A percentile compares a stretch with the other conserved stretches of the same genome.
Evolutionary conservation across 2,329 filamentous ascomycete genomes (phyloP).

Genomic region (Teratosphaeria pseudoeucalypti): DNA sequence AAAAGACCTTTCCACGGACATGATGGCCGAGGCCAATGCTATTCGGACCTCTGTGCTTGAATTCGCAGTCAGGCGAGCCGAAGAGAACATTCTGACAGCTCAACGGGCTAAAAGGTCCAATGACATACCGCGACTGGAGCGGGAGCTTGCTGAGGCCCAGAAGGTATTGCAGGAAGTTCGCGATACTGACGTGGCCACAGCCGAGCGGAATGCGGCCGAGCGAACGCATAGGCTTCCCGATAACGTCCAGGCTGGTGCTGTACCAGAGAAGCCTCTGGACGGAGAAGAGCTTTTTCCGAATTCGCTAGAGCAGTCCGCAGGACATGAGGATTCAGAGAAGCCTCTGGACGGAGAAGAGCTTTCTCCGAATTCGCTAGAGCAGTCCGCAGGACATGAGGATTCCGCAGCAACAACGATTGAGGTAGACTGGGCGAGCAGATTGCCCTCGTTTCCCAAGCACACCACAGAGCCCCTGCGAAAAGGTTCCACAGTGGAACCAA

Average conservation of each 20-base stretch:
- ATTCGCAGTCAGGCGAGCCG: background rate
- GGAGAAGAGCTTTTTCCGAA: too few species aligned
- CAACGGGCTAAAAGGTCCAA: background rate
- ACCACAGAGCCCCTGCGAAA: background rate
- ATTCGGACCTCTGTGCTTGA: background rate
- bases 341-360: too few species aligned
- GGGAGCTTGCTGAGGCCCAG: background rate
- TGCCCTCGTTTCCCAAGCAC: background rate
- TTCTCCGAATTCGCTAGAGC: background rate
- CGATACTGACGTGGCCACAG: background rate
- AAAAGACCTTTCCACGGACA: background rate
- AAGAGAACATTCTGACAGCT: background rate
- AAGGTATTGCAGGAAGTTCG: background rate
- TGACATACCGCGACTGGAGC: background rate
- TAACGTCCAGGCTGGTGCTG: background rate
- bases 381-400: background rate
- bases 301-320: background rate
- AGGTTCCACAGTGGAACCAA: background rate
- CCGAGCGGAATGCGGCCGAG: background rate
- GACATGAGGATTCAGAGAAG: background rate
- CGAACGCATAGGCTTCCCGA: background rate
- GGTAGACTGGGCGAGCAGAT: background rate
- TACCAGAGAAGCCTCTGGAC: too few species aligned
- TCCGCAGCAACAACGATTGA: background rate
- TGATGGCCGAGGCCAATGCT: background rate